A percentile compares a stretch with the other conserved stretches of the same genome.
These are phyloP conservation scores for Yarrowia keelungensis DNA, from an alignment of 805 yeast genomes.

Conservation along the genomic window DNA sequence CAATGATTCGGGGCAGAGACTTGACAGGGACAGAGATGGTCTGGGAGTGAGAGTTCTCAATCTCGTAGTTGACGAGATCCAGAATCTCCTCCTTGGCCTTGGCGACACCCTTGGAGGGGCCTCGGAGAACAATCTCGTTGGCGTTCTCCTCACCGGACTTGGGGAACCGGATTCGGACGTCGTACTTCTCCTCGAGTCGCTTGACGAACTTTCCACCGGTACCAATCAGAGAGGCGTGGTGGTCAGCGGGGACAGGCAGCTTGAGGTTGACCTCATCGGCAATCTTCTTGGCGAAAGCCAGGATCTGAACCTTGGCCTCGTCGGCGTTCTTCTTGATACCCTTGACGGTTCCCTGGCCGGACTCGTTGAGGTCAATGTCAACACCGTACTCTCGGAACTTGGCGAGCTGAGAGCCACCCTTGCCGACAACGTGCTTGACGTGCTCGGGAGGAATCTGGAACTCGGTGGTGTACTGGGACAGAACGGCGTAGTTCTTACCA, in stretches of 20 bases:
- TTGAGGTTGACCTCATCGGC: constrained; percentile 78
- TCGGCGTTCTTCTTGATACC: constrained; percentile 84
- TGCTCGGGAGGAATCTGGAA: constrained; percentile 69
- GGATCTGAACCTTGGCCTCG: constrained; percentile 68
- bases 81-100: constrained; percentile 83
- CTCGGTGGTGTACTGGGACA: constrained; percentile 55
- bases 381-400: constrained; percentile 74
- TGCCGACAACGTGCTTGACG: constrained; percentile 86
- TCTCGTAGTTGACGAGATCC: constrained; percentile 84
- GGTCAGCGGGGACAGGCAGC: constrained; percentile 74
- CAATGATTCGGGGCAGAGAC: constrained; percentile 86
- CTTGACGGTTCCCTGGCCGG: constrained; percentile 63
- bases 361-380: constrained; percentile 73
- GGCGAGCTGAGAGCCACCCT: constrained; percentile 78
- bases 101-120: constrained; percentile 88
- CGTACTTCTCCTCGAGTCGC: constrained; percentile 86
- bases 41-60: constrained; percentile 77
- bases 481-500: constrained; percentile 58
- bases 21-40: constrained; percentile 70
- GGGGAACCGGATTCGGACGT: constrained; percentile 73
- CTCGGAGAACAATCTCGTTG: constrained; percentile 75
- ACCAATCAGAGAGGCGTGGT: constrained; percentile 84
- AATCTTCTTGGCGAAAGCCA: constrained; percentile 70
- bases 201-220: constrained; percentile 79
- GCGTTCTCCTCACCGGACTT: constrained; percentile 43